Evolutionary conservation across 2,329 filamentous ascomycete species (phyloP), one percentile per base, ranked within the genome.

Genomic region (Aspergillus novofumigatus): DNA sequence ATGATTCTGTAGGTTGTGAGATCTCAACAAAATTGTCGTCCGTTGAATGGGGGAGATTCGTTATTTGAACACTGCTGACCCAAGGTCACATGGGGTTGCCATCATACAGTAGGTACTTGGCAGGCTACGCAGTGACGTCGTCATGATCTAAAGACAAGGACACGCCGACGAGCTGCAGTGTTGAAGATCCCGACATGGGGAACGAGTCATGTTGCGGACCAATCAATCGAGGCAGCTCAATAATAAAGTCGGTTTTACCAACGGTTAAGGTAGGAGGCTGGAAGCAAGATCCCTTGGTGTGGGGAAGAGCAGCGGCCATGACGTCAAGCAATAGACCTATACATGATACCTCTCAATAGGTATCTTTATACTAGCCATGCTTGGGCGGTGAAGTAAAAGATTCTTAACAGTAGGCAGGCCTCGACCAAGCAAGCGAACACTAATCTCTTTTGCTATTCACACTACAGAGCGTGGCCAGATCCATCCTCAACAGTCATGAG

Each of bases 91-190:
- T 59, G 54, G 51, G 17, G 29, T 58, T 29, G 50, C 49, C 50
- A 52, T 49, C 48, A 25, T 50, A 20, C 17, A 21, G 51, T 57
- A 49, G 52, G 49, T 17, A 41, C 29, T 49, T 23, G 54, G 21
- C 26, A 50, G 26, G 50, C 20, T 23, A 52, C 59, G 47, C 29
- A 49, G 62, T 71, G 69, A 71, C 69, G 69, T 71, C 65, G 67
- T 66, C 64, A 70, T 70, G 63, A 65, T 57, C 44, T 53, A 59
- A 61, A 53, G 55, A 62, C 55, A 56, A 21, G 48, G 32, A 28
- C 20, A 44, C 7, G 41, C 41, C 41, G 32, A 17, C 32, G 10
- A 44, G 41, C 21, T 44, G 41, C 20, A 45, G n/a, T 45, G n/a
- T 6, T 6, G 42, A 20, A 45, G n/a, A 45, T 45, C n/a, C n/a